Evolutionary conservation across 306 rosid genomes (phyloP).

Genomic region (Crotalaria pallida): DNA sequence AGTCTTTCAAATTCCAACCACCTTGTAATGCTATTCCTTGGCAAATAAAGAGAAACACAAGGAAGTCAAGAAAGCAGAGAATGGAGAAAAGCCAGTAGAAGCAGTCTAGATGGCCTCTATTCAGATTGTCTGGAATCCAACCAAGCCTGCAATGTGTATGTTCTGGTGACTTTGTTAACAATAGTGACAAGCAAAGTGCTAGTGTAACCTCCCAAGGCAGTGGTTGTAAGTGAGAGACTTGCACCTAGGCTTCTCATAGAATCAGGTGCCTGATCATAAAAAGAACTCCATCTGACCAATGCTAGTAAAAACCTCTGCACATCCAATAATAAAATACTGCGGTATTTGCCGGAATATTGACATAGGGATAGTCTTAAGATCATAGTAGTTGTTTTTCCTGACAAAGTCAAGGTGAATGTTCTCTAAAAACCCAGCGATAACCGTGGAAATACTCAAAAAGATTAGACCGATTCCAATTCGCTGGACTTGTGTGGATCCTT

Average conservation of each 20-base stretch:
- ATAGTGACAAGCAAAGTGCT: constrained; percentile 67
- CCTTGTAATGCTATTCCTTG: constrained; percentile 59
- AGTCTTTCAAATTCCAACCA: constrained; percentile 9
- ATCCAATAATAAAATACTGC: constrained; percentile 71
- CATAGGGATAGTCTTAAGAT: constrained; percentile 50
- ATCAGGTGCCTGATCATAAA: constrained; percentile 77
- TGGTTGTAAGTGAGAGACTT: constrained; percentile 69
- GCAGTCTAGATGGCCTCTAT: constrained; percentile 80
- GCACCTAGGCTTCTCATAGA: constrained; percentile 82
- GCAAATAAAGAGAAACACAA: constrained; percentile 51
- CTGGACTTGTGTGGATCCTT: constrained; percentile 77
- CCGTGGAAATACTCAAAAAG: constrained; percentile 60
- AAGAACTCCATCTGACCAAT: constrained; percentile 66
- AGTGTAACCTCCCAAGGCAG: constrained; percentile 62
- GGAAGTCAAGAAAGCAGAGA: constrained; percentile 60
- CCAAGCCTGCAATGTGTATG: constrained; percentile 53
- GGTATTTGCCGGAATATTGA: constrained; percentile 92
- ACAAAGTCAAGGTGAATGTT: constrained; percentile 47
- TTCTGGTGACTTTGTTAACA: constrained; percentile 55
- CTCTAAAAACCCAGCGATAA: constrained; percentile 66
- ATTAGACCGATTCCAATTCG: constrained; percentile 77
- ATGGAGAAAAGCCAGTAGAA: constrained; percentile 64
- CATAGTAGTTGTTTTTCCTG: constrained; percentile 47
- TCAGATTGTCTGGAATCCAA: constrained; percentile 81
- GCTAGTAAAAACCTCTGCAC: constrained; percentile 69